These are phyloP conservation scores for Talaromyces pinophilus DNA, from an alignment of 2,329 filamentous ascomycete genomes.

Conservation along the genomic window DNA sequence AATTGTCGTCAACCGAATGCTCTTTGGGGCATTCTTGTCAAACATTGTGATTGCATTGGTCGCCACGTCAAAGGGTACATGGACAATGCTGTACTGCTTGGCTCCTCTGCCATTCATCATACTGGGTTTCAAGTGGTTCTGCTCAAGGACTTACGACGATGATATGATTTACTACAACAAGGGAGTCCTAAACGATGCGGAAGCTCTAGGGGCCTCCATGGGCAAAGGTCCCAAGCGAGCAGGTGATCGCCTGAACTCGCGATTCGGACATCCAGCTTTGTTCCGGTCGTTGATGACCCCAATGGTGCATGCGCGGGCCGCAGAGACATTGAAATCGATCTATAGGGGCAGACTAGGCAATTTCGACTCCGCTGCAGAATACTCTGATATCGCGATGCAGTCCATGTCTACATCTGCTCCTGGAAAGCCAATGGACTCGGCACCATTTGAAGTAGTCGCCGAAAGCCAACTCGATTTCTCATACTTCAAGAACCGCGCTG, in stretches of 20 bases:
- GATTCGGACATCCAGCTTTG: conserved; percentile 87
- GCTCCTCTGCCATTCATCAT: conserved; percentile 77
- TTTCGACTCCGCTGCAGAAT: conserved; percentile 41
- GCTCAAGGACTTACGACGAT: conserved; percentile 71
- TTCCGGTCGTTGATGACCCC: conserved; percentile 88
- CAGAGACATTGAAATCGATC: conserved; percentile 80
- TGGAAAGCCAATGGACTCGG: conserved; percentile 56
- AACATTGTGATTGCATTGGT: conserved; percentile 78
- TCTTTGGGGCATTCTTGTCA: conserved; percentile 77
- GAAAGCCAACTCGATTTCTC: conserved; percentile 86
- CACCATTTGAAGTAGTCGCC: conserved; percentile 86
- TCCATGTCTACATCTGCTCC: conserved; percentile 67
- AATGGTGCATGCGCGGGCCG: conserved; percentile 90
- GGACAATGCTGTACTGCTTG: conserved; percentile 66
- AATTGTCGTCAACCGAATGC: conserved; percentile 84
- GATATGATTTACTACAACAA: conserved; percentile 80
- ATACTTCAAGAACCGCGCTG: conserved; percentile 85
- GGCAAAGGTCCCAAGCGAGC: conserved; percentile 43
- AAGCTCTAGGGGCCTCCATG: conserved; percentile 41
- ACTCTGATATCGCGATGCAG: conserved; percentile 80
- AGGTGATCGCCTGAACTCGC: conserved; percentile 67
- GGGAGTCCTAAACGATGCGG: conserved; percentile 56
- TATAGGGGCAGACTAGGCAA: conserved; percentile 77
- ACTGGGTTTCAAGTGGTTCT: conserved; percentile 84
- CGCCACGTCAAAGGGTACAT: conserved; percentile 69